A percentile compares a stretch with the other conserved stretches of the same genome.
These are phyloP conservation scores for Aspergillus hortae DNA, from an alignment of 2,329 filamentous ascomycete genomes.

Conservation along the genomic window DNA sequence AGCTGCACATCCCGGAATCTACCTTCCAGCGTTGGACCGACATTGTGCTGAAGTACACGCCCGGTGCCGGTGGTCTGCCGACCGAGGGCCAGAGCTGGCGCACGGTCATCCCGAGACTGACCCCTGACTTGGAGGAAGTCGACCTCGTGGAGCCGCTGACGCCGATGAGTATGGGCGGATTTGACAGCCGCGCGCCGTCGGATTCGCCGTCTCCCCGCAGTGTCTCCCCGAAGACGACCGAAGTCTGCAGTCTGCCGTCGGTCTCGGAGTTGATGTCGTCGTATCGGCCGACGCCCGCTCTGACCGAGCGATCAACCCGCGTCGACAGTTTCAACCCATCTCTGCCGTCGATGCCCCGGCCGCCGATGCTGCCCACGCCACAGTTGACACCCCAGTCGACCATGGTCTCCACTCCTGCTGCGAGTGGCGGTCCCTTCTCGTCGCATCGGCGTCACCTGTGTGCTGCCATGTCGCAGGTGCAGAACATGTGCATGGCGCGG, in stretches of 20 bases:
- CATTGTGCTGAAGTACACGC: constrained; percentile 80
- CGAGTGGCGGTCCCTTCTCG: constrained; percentile 49
- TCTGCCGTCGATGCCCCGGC: constrained; percentile 53
- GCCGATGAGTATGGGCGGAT: constrained; percentile 23
- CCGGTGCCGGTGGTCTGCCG: constrained; percentile 46
- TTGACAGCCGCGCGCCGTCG: constrained; percentile 21
- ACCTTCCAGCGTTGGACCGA: constrained; percentile 93
- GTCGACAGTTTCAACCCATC: constrained; percentile 39
- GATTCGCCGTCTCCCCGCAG: constrained; percentile 31
- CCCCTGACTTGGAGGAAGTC: constrained; percentile 54
- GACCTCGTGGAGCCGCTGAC: constrained; percentile 31
- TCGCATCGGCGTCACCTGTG: constrained; percentile 56
- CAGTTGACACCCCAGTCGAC: constrained; percentile 57
- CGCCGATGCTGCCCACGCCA: constrained; percentile 59
- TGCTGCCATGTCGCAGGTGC: constrained; percentile 56
- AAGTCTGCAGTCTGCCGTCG: constrained; percentile 21
- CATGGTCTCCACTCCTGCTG: constrained; percentile 57
- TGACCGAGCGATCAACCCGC: constrained; percentile 49
- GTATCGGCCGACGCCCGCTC: constrained; percentile 39
- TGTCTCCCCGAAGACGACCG: constrained; percentile 13
- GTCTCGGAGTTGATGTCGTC: constrained; percentile 28
- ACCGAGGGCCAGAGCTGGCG: constrained; percentile 39
- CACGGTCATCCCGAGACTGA: constrained; percentile 53
- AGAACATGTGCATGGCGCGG: constrained; percentile 53
- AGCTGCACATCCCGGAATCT: constrained; percentile 85